Conservation (phyloP, 352 stramenopile genomes). For the Pythium dissotocum region DNA sequence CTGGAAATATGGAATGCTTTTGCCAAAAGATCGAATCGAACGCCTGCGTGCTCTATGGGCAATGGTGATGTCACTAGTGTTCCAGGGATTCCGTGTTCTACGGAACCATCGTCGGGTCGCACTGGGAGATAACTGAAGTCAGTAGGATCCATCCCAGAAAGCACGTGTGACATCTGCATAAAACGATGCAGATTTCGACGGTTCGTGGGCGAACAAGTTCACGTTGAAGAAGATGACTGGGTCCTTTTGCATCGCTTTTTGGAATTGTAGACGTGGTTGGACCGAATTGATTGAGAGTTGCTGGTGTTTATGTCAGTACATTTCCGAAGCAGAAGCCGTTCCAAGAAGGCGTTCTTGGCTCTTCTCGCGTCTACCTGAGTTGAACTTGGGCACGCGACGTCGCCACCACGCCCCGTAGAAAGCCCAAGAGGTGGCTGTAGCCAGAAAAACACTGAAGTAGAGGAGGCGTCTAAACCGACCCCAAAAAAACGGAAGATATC, state of each 20-base stretch:
- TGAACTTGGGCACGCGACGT: slow-evolving; percentile 25
- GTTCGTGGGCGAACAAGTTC: not conserved
- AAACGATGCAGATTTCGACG: slow-evolving; percentile 5
- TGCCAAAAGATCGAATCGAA: too few relatives aligned
- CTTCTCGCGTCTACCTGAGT: slow-evolving; percentile 19
- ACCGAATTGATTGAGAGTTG: not conserved
- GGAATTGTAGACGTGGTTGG: not conserved
- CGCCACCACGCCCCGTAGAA: slow-evolving; percentile 7
- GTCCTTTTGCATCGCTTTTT: not conserved
- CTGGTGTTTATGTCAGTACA: slow-evolving; percentile 22
- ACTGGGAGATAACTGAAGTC: not conserved
- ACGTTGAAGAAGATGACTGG: not conserved
- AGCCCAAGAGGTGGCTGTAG: not conserved
- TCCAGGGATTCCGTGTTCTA: too few relatives aligned
- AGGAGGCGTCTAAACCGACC: slow-evolving; percentile 7
- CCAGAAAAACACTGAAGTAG: not conserved
- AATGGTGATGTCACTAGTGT: too few relatives aligned
- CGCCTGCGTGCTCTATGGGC: too few relatives aligned
- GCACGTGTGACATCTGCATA: not conserved
- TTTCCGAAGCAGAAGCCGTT: not conserved
- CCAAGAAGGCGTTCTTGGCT: not conserved
- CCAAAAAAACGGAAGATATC: slow-evolving; percentile 2
- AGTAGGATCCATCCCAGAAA: slow-evolving; percentile 5
- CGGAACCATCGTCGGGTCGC: too few relatives aligned
- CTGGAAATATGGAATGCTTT: too few relatives aligned